These are phyloP conservation scores for Solanum bukasovii DNA, from an alignment of 257 asterid species.

Conservation along the genomic window DNA sequence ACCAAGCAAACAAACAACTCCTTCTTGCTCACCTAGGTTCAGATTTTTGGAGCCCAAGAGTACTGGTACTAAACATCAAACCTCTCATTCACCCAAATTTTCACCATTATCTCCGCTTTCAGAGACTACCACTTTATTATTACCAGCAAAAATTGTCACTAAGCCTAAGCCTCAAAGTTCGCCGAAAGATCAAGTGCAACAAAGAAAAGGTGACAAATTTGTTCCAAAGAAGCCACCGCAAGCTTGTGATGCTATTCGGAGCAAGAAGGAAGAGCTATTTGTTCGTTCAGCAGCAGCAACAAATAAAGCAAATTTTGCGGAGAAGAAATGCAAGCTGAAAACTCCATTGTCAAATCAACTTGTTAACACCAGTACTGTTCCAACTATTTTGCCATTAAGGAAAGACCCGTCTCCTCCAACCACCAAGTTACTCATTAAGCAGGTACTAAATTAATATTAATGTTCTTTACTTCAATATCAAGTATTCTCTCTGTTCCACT, in stretches of 20 bases:
- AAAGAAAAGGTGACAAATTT: conserved; percentile 10
- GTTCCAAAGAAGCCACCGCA: conserved; percentile 14
- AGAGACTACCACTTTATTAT: background rate
- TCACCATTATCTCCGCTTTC: conserved; percentile 3
- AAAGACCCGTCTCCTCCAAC: conserved; percentile 50
- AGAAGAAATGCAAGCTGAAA: conserved; percentile 38
- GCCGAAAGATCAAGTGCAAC: background rate
- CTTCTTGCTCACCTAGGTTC: conserved; percentile 37
- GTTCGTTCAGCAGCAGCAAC: conserved; percentile 24
- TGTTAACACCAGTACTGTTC: conserved; percentile 25
- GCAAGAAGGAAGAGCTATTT: conserved; percentile 46
- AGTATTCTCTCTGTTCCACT: background rate
- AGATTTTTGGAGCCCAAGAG: conserved; percentile 26
- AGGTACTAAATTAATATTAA: conserved; percentile 27
- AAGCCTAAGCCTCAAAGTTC: conserved; percentile 2
- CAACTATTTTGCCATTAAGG: conserved; percentile 51
- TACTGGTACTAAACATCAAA: background rate
- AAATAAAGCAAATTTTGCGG: conserved; percentile 16
- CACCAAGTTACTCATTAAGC: conserved; percentile 47
- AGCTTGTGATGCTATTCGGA: conserved; percentile 22
- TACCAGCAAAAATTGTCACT: background rate
- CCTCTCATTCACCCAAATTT: conserved; percentile 4
- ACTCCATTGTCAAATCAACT: conserved; percentile 42
- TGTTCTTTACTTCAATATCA: background rate
- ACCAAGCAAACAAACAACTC: conserved; percentile 17